Conservation (phyloP, 2,329 filamentous ascomycete species). For the Aspergillus proliferans region DNA sequence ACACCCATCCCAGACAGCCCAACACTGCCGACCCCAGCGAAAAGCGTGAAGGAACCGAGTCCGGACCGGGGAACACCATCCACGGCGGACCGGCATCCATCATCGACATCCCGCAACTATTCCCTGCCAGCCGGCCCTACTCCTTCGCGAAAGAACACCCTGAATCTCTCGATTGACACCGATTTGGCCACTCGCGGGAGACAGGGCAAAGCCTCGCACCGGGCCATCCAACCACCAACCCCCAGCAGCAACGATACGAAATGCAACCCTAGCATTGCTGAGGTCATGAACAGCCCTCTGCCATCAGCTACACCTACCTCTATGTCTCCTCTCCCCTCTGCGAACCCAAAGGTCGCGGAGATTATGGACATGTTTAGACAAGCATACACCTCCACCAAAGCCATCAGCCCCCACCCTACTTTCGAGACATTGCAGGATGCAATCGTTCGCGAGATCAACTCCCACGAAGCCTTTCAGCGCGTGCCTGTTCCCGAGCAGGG, state of each 20-base stretch:
- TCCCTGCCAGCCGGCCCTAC: conserved; percentile 13
- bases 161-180: conserved; percentile 37
- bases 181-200: conserved; percentile 28
- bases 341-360: conserved; percentile 31
- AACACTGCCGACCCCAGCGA: conserved; percentile 22
- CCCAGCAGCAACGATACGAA: conserved; percentile 20
- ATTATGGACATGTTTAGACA: conserved; percentile 39
- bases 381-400: conserved; percentile 27
- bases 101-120: conserved; percentile 7
- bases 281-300: conserved; percentile 38
- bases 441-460: conserved; percentile 40
- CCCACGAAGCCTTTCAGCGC: conserved; percentile 36
- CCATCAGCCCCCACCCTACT: conserved; percentile 26
- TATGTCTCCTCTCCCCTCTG: conserved; percentile 16
- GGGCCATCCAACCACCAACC: conserved; percentile 32
- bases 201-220: conserved; percentile 28
- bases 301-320: conserved; percentile 21
- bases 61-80: conserved; percentile 6
- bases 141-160: conserved; percentile 31
- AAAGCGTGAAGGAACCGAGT: conserved; percentile 4
- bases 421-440: conserved; percentile 39
- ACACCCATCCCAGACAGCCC: conserved; percentile 30
- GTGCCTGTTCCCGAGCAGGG: conserved; percentile 27
- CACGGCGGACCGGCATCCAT: conserved; percentile 7
- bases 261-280: conserved; percentile 33